A percentile compares a stretch with the other conserved stretches of the same genome.
Evolutionary conservation across 441 rosid species (phyloP).

Genomic region (Gossypium davidsonii): DNA sequence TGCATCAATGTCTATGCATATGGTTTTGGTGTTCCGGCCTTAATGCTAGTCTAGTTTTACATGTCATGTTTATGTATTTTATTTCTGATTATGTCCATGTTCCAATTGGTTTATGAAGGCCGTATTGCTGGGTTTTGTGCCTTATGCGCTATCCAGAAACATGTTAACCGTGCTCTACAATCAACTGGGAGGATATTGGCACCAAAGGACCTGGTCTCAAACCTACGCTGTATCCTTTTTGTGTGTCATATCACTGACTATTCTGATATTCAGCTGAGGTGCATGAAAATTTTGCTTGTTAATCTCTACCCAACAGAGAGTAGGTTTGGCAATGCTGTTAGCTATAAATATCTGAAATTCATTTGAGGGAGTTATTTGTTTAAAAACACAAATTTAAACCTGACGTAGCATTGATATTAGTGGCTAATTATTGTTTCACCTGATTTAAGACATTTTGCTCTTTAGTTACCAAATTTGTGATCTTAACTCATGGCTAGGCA

Average conservation of each 20-base stretch:
- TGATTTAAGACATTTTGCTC: not conserved
- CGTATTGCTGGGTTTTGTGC: conserved; percentile 90
- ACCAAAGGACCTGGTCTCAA: conserved; percentile 81
- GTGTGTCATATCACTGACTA: conserved; percentile 1
- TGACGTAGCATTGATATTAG: not conserved
- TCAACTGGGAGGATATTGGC: conserved; percentile 68
- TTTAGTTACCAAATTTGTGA: conserved; percentile 14
- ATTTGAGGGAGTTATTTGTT: not conserved
- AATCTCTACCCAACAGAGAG: not conserved
- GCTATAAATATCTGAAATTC: not conserved
- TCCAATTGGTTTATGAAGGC: conserved; percentile 48
- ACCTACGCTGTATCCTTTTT: conserved; percentile 76
- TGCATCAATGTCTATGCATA: not conserved
- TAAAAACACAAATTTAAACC: not conserved
- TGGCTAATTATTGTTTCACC: not conserved
- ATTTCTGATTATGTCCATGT: conserved; percentile 14
- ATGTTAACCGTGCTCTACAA: conserved; percentile 74
- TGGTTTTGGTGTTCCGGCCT: not conserved
- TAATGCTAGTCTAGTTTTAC: not conserved
- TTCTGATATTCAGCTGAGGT: not conserved
- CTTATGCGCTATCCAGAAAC: conserved; percentile 93
- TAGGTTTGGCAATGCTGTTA: not conserved
- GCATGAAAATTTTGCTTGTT: not conserved
- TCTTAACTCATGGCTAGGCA: conserved; percentile 53
- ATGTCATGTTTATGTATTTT: not conserved